Evolutionary conservation across 768 basidiomycete species (phyloP).

Genomic region (Russula olivacea): DNA sequence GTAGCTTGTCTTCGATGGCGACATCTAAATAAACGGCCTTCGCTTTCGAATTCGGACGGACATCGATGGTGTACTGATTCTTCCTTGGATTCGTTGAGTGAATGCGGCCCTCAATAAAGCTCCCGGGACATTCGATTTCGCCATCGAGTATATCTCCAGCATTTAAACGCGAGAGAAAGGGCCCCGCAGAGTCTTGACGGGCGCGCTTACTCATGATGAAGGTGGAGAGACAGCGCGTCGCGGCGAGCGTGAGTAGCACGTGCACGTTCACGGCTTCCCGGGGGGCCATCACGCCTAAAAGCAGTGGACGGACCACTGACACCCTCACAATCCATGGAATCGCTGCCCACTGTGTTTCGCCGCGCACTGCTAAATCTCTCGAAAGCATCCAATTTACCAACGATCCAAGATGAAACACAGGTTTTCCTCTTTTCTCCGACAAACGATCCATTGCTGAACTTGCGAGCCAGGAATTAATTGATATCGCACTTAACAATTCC

Average conservation of each 20-base stretch:
- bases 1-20: slow-evolving; percentile 6
- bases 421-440: slow-evolving; percentile 24
- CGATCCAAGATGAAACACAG: slow-evolving; percentile 43
- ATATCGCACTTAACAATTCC: slow-evolving; percentile 51
- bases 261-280: background rate
- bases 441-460: background rate
- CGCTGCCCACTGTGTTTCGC: slow-evolving; percentile 38
- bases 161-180: slow-evolving; percentile 1
- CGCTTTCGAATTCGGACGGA: slow-evolving; percentile 4
- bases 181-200: background rate
- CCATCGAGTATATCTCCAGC: background rate
- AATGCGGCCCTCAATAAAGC: slow-evolving; percentile 14
- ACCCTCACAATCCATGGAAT: slow-evolving; percentile 22
- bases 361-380: slow-evolving; percentile 37
- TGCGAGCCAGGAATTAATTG: slow-evolving; percentile 49
- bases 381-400: slow-evolving; percentile 38
- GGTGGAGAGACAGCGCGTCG: background rate
- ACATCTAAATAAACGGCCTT: slow-evolving; percentile 7
- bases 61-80: slow-evolving; percentile 9
- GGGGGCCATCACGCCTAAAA: background rate
- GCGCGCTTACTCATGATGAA: slow-evolving; percentile 8
- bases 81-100: background rate
- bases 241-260: background rate
- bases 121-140: slow-evolving; percentile 7
- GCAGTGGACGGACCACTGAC: slow-evolving; percentile 5